A percentile compares a stretch with the other conserved stretches of the same genome.
Evolutionary conservation across 441 rosid species (phyloP).

Genomic region (Jatropha podagrica): DNA sequence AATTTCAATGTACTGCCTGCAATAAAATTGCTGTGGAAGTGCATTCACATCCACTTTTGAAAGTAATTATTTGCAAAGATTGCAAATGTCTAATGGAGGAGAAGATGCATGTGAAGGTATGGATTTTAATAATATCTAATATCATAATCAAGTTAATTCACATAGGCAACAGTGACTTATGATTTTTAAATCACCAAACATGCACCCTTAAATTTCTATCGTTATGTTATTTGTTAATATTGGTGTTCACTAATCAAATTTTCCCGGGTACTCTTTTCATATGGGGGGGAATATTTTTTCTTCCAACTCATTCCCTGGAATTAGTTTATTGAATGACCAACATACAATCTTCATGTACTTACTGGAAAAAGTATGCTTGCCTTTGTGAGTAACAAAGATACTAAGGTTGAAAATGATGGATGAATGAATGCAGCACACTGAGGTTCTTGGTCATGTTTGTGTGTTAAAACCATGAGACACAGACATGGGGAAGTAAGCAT

Average conservation of each 20-base stretch:
- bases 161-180: not conserved
- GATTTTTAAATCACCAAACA: not conserved
- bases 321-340: not conserved
- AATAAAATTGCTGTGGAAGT: slow-evolving; percentile 59
- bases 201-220: not conserved
- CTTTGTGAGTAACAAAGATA: not conserved
- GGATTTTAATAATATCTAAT: slow-evolving; percentile 25
- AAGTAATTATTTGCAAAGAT: slow-evolving; percentile 84
- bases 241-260: not conserved
- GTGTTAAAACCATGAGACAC: not conserved
- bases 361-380: not conserved
- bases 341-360: not conserved
- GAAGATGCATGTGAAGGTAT: slow-evolving; percentile 70
- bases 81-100: slow-evolving; percentile 78
- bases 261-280: no score
- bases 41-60: slow-evolving; percentile 79
- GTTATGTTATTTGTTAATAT: not conserved
- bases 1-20: slow-evolving; percentile 83
- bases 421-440: not conserved
- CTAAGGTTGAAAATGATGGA: not conserved
- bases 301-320: no score
- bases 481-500: not conserved
- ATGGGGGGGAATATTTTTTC: not conserved
- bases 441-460: not conserved
- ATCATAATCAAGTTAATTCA: slow-evolving; percentile 2